phyloP scores from a whole-genome alignment of 2,329 filamentous ascomycete genomes.

The Cladosporium sp. region DNA sequence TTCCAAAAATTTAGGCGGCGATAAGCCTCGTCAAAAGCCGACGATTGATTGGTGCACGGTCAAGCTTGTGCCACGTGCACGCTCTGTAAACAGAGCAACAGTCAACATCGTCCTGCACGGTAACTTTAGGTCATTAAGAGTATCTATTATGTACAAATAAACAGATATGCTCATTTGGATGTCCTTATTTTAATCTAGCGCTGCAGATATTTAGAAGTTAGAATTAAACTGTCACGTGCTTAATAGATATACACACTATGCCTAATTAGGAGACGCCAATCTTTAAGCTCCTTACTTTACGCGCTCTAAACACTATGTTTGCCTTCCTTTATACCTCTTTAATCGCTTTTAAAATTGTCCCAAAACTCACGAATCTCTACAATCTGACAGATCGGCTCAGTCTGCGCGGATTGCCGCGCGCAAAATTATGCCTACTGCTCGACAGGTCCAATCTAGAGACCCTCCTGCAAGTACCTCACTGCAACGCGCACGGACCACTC shows the following conservation, averaged over 20 bases:
- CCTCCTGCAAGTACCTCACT: neutral
- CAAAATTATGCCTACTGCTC: neutral
- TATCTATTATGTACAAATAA: neutral
- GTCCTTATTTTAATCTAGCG: too few relatives aligned
- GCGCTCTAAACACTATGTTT: neutral
- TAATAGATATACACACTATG: neutral
- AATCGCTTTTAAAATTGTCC: neutral
- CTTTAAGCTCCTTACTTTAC: neutral
- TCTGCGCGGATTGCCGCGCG: neutral
- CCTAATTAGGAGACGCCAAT: neutral
- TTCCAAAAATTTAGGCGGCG: constrained; percentile 11
- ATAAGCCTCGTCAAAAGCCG: constrained; percentile 3
- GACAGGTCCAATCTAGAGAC: neutral
- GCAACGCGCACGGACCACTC: constrained; percentile 18
- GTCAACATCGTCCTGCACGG: neutral
- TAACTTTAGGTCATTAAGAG: too few relatives aligned
- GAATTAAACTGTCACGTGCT: neutral
- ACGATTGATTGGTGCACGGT: neutral
- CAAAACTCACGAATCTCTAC: neutral
- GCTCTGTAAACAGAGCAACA: neutral
- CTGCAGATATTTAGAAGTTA: neutral
- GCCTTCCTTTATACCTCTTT: neutral
- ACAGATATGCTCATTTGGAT: neutral
- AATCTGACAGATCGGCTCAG: neutral
- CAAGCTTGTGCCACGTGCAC: neutral